Evolutionary conservation across 306 rosid species (phyloP).

Genomic region (Parietaria judaica): DNA sequence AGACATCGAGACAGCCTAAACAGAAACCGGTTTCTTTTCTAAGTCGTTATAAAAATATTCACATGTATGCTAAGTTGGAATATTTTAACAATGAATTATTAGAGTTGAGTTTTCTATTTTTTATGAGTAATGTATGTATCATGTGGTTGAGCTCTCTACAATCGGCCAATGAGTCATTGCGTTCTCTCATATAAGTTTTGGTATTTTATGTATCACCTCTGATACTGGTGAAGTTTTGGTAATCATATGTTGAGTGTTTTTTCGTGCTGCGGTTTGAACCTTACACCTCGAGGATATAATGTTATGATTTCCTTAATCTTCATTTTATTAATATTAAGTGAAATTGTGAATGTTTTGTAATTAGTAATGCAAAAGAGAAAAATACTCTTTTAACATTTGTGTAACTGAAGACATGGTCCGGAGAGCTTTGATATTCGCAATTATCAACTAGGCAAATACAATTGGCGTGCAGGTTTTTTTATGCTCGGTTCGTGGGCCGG

Average conservation of each 20-base stretch:
- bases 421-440: no score
- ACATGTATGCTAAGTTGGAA: not conserved
- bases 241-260: no score
- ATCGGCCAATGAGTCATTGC: not conserved
- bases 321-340: no score
- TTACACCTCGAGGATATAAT: no score
- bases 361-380: not conserved
- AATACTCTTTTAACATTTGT: not conserved
- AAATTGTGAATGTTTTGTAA: not conserved
- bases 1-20: conserved; percentile 55
- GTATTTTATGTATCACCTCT: not conserved
- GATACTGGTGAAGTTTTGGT: not conserved
- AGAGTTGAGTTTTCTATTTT: not conserved
- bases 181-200: not conserved
- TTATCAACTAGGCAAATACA: no score
- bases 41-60: not conserved
- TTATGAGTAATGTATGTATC: conserved; percentile 2
- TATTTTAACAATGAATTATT: not conserved
- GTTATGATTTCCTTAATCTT: no score
- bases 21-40: conserved; percentile 3
- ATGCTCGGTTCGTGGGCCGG: no score
- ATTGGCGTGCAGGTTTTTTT: no score
- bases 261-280: no score
- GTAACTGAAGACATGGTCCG: not conserved
- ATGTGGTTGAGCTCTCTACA: not conserved